Conservation (phyloP, 371 early-diverging fungal genomes). For the Zancudomyces culisetae region DNA sequence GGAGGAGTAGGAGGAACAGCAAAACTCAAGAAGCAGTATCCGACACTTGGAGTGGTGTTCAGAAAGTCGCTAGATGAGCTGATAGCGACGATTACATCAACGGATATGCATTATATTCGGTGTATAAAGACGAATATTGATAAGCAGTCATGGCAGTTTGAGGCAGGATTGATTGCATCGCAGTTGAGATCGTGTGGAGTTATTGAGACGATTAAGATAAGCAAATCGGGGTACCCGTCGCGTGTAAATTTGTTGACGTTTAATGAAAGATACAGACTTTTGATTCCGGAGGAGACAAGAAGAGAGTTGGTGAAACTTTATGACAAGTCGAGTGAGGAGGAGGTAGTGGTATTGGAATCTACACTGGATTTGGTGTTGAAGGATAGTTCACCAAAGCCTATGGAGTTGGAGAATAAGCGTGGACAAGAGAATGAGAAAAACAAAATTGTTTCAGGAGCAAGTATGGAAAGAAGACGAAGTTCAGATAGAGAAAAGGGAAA, state of each 20-base stretch:
- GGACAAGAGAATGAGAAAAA: not conserved
- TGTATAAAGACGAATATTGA: conserved; percentile 94
- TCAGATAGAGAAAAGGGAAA: not conserved
- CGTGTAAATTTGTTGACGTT: conserved; percentile 86
- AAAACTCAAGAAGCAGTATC: conserved; percentile 23
- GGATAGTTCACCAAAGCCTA: not conserved
- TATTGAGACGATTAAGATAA: conserved; percentile 97
- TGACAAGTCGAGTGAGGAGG: not conserved
- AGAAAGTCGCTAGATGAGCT: conserved; percentile 65
- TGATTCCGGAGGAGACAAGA: conserved; percentile 43
- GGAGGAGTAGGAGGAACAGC: not conserved
- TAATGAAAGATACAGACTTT: conserved; percentile 75
- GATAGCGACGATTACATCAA: conserved; percentile 83
- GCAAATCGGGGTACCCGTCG: conserved; percentile 95
- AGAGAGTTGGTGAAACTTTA: not conserved
- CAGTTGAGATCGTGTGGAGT: conserved; percentile 99
- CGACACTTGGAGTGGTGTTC: conserved; percentile 71
- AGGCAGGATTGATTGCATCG: conserved; percentile 75
- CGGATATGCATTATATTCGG: conserved; percentile 91
- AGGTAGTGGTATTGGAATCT: not conserved
- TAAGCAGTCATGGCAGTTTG: conserved; percentile 72
- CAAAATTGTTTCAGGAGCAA: not conserved
- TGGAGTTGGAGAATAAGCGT: not conserved
- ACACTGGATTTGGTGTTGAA: not conserved
- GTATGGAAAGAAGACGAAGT: not conserved